Base-by-base conservation (phyloP, 805 yeast species). In the Kluyveromyces starmeri region DNA sequence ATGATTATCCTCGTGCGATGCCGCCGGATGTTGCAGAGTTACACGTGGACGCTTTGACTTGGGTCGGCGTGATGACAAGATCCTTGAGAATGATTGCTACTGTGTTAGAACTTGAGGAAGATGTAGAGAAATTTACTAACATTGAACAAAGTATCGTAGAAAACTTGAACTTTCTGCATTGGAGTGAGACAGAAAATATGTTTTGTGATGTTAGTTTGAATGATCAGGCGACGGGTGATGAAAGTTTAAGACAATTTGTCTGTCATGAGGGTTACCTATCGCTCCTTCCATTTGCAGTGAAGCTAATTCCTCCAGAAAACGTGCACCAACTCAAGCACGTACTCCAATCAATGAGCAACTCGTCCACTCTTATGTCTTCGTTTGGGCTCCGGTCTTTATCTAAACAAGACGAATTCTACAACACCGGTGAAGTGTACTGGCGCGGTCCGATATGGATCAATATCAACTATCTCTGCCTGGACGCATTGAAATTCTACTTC, bases 21-120 rank as follows among this genome's bases (percentile, higher is more conserved):
- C 73, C 71, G 5, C 89, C 94, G 2, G 95, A 85, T 55, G 68
- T 78, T 26, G 94, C 94, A 1, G 98, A 92, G 59, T 65, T 92
- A 32, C 82, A 92, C 48, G 92, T 92, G 20, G 98, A 92, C 52
- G 65, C 89, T 37, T 61, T 89, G 31, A 70, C 94, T 4, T 92
- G 98, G 98, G 74, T 92, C 39, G 97, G 95, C 11, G 78, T 83
- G 5, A 85, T 89, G 94, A 73, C 96, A 0, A 70, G 78, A 44
- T 74, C 95, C 0, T 78, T 92, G 77, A 72, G 71, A 44, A 67
- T 71, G 35, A 73, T 89, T 40, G 88, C 96, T 0, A 64, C 61
- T 28, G 55, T 77, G 7, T 59, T 86, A 27, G 81, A 70, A 0
- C 62, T 72, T 31, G 49, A 60, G 2, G 77, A 73, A 2, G 96